Percentiles rank a stretch among this genome's conserved stretches.
Evolutionary conservation across 2,329 filamentous ascomycete genomes (phyloP).

Genomic region (Diaporthe destruens): DNA sequence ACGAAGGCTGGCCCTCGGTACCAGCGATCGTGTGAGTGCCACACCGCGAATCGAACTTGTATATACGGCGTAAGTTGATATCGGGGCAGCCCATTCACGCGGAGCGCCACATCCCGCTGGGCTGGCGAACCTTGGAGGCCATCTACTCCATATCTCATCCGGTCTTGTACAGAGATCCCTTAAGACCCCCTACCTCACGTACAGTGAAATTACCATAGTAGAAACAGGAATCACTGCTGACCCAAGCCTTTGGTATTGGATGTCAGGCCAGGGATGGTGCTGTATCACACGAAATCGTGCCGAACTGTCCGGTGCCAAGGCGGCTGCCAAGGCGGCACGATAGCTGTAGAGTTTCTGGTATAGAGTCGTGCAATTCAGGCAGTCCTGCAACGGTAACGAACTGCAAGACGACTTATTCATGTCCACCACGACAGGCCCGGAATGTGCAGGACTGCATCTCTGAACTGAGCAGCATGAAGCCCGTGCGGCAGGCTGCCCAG

Average conservation of each 20-base stretch:
- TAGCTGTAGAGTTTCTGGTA: conserved; percentile 8
- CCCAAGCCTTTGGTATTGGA: conserved; percentile 19
- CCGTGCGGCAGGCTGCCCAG: not conserved
- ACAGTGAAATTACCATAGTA: not conserved
- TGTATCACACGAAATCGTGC: not conserved
- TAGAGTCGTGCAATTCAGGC: not conserved
- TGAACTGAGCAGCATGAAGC: conserved; percentile 12
- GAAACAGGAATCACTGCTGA: not conserved
- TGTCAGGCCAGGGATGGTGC: not conserved
- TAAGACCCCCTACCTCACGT: conserved; percentile 6
- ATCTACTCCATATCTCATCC: not conserved
- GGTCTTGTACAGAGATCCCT: not conserved
- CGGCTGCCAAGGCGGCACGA: conserved; percentile 21
- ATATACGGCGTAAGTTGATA: not conserved
- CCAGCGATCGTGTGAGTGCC: conserved; percentile 17
- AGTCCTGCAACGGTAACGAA: not conserved
- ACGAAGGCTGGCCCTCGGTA: conserved; percentile 29
- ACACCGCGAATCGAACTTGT: conserved; percentile 6
- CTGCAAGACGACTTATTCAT: conserved; percentile 9
- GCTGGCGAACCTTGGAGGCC: not conserved
- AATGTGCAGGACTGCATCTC: conserved; percentile 18
- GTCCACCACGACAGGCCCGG: conserved; percentile 9
- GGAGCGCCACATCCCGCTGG: conserved; percentile 35
- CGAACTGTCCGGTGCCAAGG: conserved; percentile 6
- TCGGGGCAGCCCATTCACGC: not conserved